Conservation (phyloP, 257 asterid genomes). For the Thymus mandschuricus region DNA sequence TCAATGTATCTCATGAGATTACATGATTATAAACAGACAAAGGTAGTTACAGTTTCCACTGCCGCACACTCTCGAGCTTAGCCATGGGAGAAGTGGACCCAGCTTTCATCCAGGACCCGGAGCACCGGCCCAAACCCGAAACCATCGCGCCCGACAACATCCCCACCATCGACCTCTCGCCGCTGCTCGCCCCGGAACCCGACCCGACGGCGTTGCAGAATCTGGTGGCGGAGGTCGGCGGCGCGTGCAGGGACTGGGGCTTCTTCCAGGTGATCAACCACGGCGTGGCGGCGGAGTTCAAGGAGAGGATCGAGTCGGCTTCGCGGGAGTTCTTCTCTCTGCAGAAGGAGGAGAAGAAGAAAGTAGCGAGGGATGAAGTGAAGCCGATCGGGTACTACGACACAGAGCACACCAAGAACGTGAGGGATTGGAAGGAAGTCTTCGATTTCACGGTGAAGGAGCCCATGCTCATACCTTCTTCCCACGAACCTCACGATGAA, state of each 20-base stretch:
- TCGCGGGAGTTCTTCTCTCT: constrained; percentile 40
- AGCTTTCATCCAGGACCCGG: constrained; percentile 55
- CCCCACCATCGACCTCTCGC: constrained; percentile 56
- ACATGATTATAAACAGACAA: not conserved
- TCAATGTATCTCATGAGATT: constrained; percentile 34
- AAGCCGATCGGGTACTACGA: constrained; percentile 57
- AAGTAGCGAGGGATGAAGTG: constrained; percentile 50
- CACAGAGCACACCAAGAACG: constrained; percentile 63
- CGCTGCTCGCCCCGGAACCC: constrained; percentile 19
- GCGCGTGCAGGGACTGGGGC: constrained; percentile 60
- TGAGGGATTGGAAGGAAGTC: constrained; percentile 73
- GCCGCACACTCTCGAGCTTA: not conserved
- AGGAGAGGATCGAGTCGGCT: constrained; percentile 25
- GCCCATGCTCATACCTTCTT: constrained; percentile 42
- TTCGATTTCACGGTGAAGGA: constrained; percentile 47
- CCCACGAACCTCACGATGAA: constrained; percentile 40
- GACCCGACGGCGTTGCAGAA: constrained; percentile 12
- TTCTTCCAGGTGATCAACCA: constrained; percentile 65
- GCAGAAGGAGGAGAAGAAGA: constrained; percentile 48
- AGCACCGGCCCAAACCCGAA: constrained; percentile 56
- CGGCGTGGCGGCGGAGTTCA: constrained; percentile 40
- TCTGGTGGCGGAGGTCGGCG: constrained; percentile 42
- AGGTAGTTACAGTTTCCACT: not conserved
- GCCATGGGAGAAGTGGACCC: constrained; percentile 67
- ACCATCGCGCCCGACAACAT: constrained; percentile 39